A percentile compares a stretch with the other conserved stretches of the same genome.
Conservation (phyloP, 352 stramenopile genomes). For the Pythium sukuiense region DNA sequence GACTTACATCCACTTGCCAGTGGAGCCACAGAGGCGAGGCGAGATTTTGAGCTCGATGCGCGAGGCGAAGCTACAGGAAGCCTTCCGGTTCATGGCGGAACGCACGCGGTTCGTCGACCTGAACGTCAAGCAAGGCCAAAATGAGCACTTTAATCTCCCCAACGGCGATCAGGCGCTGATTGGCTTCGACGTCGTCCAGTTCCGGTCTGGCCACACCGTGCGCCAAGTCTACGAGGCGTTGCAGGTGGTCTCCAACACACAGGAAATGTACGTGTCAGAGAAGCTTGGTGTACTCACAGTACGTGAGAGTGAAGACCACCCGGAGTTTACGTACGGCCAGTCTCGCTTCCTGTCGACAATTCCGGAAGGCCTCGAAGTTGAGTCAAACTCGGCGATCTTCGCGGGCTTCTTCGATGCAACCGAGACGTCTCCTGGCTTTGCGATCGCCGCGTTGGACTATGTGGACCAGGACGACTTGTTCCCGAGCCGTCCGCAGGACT, state of each 20-base stretch:
- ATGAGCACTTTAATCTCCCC: conserved; percentile 20
- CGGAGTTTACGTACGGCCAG: conserved; percentile 4
- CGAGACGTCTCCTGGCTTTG: neutral
- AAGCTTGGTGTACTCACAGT: conserved; percentile 17
- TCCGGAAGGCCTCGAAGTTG: conserved; percentile 16
- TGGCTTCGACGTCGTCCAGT: conserved; percentile 14
- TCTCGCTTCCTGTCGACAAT: conserved; percentile 16
- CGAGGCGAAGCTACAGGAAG: conserved; percentile 6
- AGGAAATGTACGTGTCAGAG: conserved; percentile 19
- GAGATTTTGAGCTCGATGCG: conserved; percentile 3
- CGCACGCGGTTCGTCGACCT: conserved; percentile 20
- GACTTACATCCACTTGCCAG: conserved; percentile 15
- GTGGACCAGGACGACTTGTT: conserved; percentile 20
- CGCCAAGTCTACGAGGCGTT: conserved; percentile 23
- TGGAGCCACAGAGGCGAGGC: neutral
- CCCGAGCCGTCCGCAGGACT: conserved; percentile 9
- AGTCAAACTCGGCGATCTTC: conserved; percentile 16
- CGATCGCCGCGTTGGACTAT: conserved; percentile 9
- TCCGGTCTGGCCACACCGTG: conserved; percentile 11
- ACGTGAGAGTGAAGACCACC: conserved; percentile 17
- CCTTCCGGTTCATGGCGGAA: conserved; percentile 12
- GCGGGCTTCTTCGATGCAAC: neutral
- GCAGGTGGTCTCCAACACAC: conserved; percentile 11
- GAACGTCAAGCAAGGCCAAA: conserved; percentile 11
- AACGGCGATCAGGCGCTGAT: conserved; percentile 10